phyloP scores from a whole-genome alignment of 176 grass and related monocot species.

The maize (Zea mays) region Zm-B73-REFERENCE-NAM-5.0 NC_050098.1:30668501-30669000 shows the following conservation, averaged over 20 bases:
- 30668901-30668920: slow-evolving; percentile 21
- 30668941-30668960: slow-evolving; percentile 28
- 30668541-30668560: no score
- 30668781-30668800: not conserved
- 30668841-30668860: slow-evolving; percentile 15
- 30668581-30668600: no score
- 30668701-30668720: not conserved
- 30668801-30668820: not conserved
- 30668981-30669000: slow-evolving; percentile 68
- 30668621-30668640: no score
- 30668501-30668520: no score
- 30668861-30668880: slow-evolving; percentile 2
- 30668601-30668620: no score
- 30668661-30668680: not conserved
- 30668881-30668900: slow-evolving; percentile 20
- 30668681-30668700: slow-evolving; percentile 2
- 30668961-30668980: slow-evolving; percentile 71
- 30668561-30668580: no score
- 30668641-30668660: no score
- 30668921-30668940: slow-evolving; percentile 20
- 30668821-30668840: slow-evolving; percentile 16
- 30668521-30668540: no score
- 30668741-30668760: slow-evolving; percentile 2
- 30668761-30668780: not conserved
- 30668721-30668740: slow-evolving; percentile 19